Conservation (phyloP, 2,329 filamentous ascomycete genomes). For the Fusarium heterosporum region DNA sequence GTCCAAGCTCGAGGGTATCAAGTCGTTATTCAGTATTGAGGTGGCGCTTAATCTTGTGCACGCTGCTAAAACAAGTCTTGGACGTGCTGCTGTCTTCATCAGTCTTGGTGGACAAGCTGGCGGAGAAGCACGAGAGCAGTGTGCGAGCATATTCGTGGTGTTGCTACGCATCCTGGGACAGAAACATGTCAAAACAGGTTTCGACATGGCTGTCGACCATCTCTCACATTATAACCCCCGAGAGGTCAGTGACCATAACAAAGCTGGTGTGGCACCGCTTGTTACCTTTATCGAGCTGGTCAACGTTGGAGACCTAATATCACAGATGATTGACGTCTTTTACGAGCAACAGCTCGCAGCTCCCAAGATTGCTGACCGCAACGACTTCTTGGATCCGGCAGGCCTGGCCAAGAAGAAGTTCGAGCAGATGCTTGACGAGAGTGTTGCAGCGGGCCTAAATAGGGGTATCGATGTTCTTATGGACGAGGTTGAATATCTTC, state of each 20-base stretch:
- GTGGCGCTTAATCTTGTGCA: slow-evolving; percentile 92
- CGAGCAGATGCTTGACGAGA: slow-evolving; percentile 98
- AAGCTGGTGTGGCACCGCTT: slow-evolving; percentile 84
- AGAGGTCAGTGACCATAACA: slow-evolving; percentile 77
- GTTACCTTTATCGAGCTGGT: slow-evolving; percentile 97
- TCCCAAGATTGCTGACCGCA: slow-evolving; percentile 85
- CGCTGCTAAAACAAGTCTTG: slow-evolving; percentile 86
- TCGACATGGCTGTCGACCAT: slow-evolving; percentile 91
- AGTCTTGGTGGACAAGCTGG: slow-evolving; percentile 82
- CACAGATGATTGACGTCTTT: slow-evolving; percentile 99
- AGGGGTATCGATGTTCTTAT: slow-evolving; percentile 98
- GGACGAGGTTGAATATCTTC: slow-evolving; percentile 97
- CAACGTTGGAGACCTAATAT: slow-evolving; percentile 96
- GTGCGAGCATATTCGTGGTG: slow-evolving; percentile 86
- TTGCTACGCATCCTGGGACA: slow-evolving; percentile 87
- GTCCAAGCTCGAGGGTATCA: slow-evolving; percentile 91
- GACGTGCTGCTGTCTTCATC: slow-evolving; percentile 86
- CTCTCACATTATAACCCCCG: slow-evolving; percentile 91
- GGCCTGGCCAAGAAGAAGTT: slow-evolving; percentile 98
- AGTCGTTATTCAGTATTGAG: slow-evolving; percentile 95
- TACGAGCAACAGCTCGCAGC: slow-evolving; percentile 93
- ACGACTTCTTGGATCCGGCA: slow-evolving; percentile 93
- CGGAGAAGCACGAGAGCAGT: slow-evolving; percentile 87
- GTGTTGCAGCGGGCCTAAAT: slow-evolving; percentile 93
- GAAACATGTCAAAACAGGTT: slow-evolving; percentile 90